Evolutionary conservation across 805 yeast genomes (phyloP), one percentile per base, ranked within the genome.

Genomic region (Ogataea chonburiensis): DNA sequence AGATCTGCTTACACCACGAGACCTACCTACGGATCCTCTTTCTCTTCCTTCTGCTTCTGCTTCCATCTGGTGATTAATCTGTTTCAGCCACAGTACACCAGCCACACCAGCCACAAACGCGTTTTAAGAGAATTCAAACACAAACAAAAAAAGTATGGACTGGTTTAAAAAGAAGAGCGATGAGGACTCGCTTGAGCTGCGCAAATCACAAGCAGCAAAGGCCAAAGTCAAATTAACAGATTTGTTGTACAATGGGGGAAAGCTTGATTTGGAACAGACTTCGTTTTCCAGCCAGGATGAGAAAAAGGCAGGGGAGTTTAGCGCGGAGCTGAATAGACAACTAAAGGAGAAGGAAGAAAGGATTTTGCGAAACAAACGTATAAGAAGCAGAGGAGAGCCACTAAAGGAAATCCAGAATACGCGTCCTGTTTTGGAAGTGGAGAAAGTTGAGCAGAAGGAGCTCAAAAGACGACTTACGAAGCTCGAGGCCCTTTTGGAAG

Each of bases 151-250:
- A 24, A 8, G 21, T 28, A 37, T 37, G 40, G 34, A 37, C 17
- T 30, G 34, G 35, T 37, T 37, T 17, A 30, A 26, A 22, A 30
- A 26, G 28, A 19, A 26, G 24, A 24, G 31, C 12, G 40, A 39
- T 11, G 46, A 42, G 31, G 52, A 47, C 28, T 47, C 52, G 14
- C 31, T 47, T 24, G 49, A 47, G 29, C 20, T 47, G 19, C 40
- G 42, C 31, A 41, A 40, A 24, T 33, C 45, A 15, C 43, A 43
- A 20, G 34, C 47, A 17, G 34, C 44, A 3, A 34, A 35, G 24
- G 40, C 52, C 17, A 45, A 38, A 23, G 30, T 35, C 25, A 40
- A 37, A 17, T 38, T 47, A 20, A 40, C 40, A 3, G 46, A 47
- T 22, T 33, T 47, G 24, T 37, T 47, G 8, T 31, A 41, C 29